Base-by-base conservation (phyloP, 164 flowering plant species). In the Stephania yunnanensis region DNA sequence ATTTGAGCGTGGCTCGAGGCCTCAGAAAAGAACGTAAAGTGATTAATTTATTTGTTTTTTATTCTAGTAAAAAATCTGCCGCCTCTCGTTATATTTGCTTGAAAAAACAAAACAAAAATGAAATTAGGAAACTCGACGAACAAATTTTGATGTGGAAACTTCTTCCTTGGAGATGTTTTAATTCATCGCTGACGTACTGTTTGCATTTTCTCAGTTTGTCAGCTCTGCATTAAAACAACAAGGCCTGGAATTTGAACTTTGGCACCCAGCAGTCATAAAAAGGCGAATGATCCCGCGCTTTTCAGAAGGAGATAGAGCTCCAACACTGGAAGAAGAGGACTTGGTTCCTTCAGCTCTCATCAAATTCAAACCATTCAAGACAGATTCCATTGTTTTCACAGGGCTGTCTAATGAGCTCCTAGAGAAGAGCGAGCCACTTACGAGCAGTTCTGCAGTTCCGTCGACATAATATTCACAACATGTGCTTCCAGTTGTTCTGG, bases 311-410 rank as follows among this genome's bases (percentile, higher is more conserved):
- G 73, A 80, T 71, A 86, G 78, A 77, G 73, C 80, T 13, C 75
- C 77, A 30, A 92, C 93, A 22, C 82, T 95, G 20, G 94, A 89
- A 4, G 97, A 91, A 10, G 99, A 91, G 80, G 99, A 89, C 75
- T 80, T 95, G 85, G 94, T 93, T 36, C 99, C 99, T 7, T 83
- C 97, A 7, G 93, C 99, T 63, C 92, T 95, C n/a, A 69, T 93
- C 77, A 95, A 89, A 82, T 93, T 90, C 84, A 92, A 72, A 68
- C 99, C 96, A 6, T 74, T 85, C 4, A 97, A 93, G 83, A 89
- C 99, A 67, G 97, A 90, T 82, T 88, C 92, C 5, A 65, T 81
- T 17, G 88, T 87, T 19, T 95, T 93, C 83, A 95, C 97, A 1
- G 99, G 99, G 29, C 91, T 95, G 6, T 70, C 85, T 11, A 93